Conservation (phyloP, 2,329 filamentous ascomycete species). For the Trichoderma lentiforme region DNA sequence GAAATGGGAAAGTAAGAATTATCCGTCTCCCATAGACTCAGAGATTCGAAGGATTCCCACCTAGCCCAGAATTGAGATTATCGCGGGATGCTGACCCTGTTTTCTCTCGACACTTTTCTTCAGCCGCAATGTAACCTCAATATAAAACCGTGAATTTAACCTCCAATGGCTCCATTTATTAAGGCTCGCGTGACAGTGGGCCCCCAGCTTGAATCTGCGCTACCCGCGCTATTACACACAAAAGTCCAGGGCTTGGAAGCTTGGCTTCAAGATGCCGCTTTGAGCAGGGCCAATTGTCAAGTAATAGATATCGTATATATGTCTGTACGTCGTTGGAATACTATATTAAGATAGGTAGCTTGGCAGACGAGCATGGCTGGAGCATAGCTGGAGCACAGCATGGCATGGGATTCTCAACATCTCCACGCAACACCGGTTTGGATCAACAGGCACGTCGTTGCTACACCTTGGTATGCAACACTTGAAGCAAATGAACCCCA, state of each 20-base stretch:
- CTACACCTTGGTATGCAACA: neutral
- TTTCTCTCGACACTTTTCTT: neutral
- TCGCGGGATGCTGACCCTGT: neutral
- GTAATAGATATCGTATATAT: neutral
- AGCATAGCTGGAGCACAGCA: neutral
- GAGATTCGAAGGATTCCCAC: neutral
- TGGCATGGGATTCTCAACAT: neutral
- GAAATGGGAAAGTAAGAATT: neutral
- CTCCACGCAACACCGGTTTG: neutral
- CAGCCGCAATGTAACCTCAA: conserved; percentile 15
- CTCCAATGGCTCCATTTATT: neutral
- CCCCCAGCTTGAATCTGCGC: neutral
- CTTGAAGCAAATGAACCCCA: neutral
- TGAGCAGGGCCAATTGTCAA: neutral
- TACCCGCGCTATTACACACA: neutral
- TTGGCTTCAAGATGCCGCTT: neutral
- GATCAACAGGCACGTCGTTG: neutral
- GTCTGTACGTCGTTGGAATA: neutral
- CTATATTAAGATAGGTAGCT: neutral
- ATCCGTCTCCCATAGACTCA: neutral
- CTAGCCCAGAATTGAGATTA: neutral
- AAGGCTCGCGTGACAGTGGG: neutral
- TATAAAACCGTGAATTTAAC: neutral
- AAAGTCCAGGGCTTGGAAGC: neutral
- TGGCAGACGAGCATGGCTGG: neutral